phyloP scores from a whole-genome alignment of 257 asterid species.

The Cruciata laevipes region DNA sequence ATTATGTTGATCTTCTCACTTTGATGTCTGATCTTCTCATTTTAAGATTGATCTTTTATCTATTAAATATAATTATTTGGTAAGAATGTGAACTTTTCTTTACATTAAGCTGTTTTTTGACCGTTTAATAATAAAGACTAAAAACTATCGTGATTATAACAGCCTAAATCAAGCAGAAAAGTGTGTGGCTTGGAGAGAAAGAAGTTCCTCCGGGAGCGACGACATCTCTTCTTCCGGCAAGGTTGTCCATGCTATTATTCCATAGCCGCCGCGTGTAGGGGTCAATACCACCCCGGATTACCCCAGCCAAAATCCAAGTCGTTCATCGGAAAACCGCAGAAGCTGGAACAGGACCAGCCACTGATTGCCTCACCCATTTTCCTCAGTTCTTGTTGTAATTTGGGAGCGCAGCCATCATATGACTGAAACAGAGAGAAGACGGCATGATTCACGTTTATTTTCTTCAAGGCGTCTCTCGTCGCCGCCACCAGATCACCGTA shows the following conservation, averaged over 20 bases:
- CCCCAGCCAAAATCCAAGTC: conserved; percentile 46
- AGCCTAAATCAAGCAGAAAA: no score
- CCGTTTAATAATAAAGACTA: no score
- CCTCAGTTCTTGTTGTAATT: no score
- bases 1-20: no score
- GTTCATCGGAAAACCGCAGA: conserved; percentile 31
- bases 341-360: conserved; percentile 18
- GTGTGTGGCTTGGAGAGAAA: not conserved
- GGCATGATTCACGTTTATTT: conserved; percentile 6
- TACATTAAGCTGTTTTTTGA: no score
- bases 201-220: not conserved
- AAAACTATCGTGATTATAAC: no score
- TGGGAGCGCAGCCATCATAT: no score
- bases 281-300: conserved; percentile 22
- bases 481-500: conserved; percentile 9
- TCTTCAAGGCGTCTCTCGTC: conserved; percentile 22
- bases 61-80: no score
- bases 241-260: conserved; percentile 35
- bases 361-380: not conserved
- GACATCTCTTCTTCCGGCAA: conserved; percentile 12
- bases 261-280: conserved; percentile 25
- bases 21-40: no score
- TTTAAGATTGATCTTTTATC: no score
- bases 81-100: no score
- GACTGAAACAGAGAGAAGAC: no score